Evolutionary conservation across 306 rosid genomes (phyloP), one percentile per base, ranked within the genome.

Genomic region (Trichosanthes cucumerina): DNA sequence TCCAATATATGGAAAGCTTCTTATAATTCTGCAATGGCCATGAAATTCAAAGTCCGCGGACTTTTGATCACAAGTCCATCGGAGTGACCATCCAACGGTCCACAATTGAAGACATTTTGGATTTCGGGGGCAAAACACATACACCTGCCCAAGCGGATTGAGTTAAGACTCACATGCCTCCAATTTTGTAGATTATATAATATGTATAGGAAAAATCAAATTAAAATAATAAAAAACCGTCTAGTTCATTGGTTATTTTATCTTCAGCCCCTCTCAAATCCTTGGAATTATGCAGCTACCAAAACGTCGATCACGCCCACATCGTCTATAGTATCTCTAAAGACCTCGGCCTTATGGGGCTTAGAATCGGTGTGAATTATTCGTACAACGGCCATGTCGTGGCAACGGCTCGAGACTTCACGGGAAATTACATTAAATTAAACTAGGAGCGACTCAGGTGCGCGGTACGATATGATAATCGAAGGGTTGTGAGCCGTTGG

Each of bases 241-340:
- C n/a, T n/a, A n/a, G n/a, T n/a, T n/a, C n/a, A n/a, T n/a, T n/a
- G n/a, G n/a, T n/a, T n/a, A n/a, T n/a, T n/a, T n/a, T n/a, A n/a
- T n/a, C n/a, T n/a, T n/a, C n/a, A n/a, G n/a, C n/a, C n/a, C n/a
- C n/a, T n/a, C n/a, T n/a, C n/a, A n/a, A n/a, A n/a, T n/a, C n/a
- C n/a, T n/a, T 95, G 0, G 90, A 87, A 74, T 71, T 77, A 0
- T 79, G 81, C 2, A 3, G 68, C 1, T 83, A 88, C 73, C 87
- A 79, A 9, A 28, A 85, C 23, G 58, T 93, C 0, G 97, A 95
- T 18, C 86, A 97, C 50, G 92, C 89, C 19, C 98, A 95, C 92
- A 88, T 95, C 73, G 98, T 95, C 4, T 95, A 95, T 23, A 92
- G 98, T 21, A 97, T 95, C 72, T 95, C 98, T 0, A 95, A 95